A percentile compares a stretch with the other conserved stretches of the same genome.
phyloP scores from a whole-genome alignment of 2,329 filamentous ascomycete species.

The Trichoderma koningiopsis region DNA sequence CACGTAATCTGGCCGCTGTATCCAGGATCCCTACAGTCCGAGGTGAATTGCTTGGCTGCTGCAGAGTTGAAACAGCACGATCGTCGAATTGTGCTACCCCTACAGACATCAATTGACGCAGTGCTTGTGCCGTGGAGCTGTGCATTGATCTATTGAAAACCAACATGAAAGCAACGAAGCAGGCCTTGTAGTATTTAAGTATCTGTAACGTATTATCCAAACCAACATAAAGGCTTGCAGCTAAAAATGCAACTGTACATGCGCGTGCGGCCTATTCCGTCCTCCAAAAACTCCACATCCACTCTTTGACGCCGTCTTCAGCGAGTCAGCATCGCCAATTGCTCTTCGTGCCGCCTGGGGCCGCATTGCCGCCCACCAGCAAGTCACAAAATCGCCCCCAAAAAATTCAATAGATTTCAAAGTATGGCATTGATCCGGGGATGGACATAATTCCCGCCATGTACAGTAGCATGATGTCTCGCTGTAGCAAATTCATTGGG shows the following conservation, averaged over 20 bases:
- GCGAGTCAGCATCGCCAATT: conserved; percentile 19
- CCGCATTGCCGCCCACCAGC: background rate
- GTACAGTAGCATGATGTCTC: background rate
- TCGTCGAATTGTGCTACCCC: background rate
- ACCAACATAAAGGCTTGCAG: background rate
- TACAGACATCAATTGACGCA: background rate
- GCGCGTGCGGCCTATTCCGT: background rate
- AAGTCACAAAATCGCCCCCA: background rate
- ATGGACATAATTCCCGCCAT: background rate
- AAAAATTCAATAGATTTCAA: background rate
- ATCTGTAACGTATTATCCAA: background rate
- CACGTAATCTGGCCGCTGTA: conserved; percentile 1
- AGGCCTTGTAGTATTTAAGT: too few relatives aligned
- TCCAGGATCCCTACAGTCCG: background rate
- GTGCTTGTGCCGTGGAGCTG: background rate
- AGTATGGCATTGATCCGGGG: background rate
- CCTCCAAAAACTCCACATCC: background rate
- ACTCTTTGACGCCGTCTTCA: background rate
- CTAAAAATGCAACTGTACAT: background rate
- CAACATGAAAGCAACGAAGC: too few relatives aligned
- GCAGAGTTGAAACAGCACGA: background rate
- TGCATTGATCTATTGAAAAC: too few relatives aligned
- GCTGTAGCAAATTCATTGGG: background rate
- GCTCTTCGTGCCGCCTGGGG: background rate
- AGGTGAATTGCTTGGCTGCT: background rate